Evolutionary conservation across 2,329 filamentous ascomycete genomes (phyloP).

Genomic region (Periconia sp.): DNA sequence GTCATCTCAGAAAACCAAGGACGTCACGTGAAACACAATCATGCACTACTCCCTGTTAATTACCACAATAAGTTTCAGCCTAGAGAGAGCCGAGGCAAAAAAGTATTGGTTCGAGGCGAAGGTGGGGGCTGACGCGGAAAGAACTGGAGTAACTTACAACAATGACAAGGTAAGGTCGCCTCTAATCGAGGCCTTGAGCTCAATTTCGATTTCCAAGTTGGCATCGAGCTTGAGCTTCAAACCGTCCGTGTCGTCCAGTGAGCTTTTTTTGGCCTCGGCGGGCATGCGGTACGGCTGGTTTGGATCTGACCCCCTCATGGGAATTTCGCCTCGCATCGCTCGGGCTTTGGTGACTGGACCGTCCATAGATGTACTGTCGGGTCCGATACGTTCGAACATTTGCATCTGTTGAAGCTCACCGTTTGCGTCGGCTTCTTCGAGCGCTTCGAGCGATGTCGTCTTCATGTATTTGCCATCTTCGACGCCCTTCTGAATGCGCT

Average conservation of each 20-base stretch:
- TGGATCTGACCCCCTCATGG: constrained; percentile 58
- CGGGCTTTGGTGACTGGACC: constrained; percentile 62
- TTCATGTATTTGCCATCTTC: constrained; percentile 60
- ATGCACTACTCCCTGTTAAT: constrained; percentile 34
- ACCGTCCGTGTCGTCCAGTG: constrained; percentile 65
- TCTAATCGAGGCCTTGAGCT: constrained; percentile 83
- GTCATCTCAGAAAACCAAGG: constrained; percentile 4
- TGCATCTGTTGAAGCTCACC: constrained; percentile 55
- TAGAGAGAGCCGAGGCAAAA: not conserved
- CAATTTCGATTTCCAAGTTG: constrained; percentile 83
- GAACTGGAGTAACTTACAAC: constrained; percentile 63
- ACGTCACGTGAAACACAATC: constrained; percentile 9
- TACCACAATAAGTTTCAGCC: constrained; percentile 19
- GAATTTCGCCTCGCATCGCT: constrained; percentile 62
- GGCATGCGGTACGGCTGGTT: constrained; percentile 54
- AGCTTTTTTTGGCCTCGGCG: constrained; percentile 49
- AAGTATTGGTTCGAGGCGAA: not conserved
- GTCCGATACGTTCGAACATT: constrained; percentile 62
- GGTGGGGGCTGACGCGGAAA: not conserved
- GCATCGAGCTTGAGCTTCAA: constrained; percentile 75
- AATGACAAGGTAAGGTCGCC: constrained; percentile 82
- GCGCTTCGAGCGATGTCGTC: constrained; percentile 54
- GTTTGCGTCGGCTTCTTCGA: constrained; percentile 60
- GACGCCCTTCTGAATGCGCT: constrained; percentile 52
- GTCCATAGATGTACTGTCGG: constrained; percentile 62